phyloP scores from a whole-genome alignment of 2,329 filamentous ascomycete genomes.

The Cucurbitaria berberidis region DNA sequence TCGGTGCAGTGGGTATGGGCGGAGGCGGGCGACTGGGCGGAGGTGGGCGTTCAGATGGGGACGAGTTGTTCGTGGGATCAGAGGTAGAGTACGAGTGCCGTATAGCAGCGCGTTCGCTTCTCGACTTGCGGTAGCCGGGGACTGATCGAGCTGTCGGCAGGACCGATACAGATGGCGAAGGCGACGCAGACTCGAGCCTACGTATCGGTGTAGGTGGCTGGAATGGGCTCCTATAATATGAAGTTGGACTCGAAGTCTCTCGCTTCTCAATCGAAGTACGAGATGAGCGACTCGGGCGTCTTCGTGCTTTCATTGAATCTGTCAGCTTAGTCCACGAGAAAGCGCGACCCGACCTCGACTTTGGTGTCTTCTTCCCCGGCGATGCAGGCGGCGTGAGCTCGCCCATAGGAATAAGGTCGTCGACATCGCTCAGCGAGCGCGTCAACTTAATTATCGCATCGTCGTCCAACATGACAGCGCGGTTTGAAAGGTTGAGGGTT shows the following conservation, averaged over 20 bases:
- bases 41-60: constrained; percentile 10
- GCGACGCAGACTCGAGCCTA: constrained; percentile 1
- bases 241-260: constrained; percentile 35
- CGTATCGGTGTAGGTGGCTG: constrained; percentile 16
- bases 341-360: constrained; percentile 20
- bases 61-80: constrained; percentile 27
- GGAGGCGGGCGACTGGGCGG: constrained; percentile 14
- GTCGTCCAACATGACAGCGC: constrained; percentile 26
- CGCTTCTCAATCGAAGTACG: constrained; percentile 28
- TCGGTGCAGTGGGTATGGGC: constrained; percentile 15
- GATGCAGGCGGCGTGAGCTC: constrained; percentile 20
- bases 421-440: constrained; percentile 31
- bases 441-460: constrained; percentile 30
- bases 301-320: constrained; percentile 29
- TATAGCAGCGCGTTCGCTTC: not conserved
- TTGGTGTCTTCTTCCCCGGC: constrained; percentile 10
- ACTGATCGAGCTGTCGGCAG: constrained; percentile 13
- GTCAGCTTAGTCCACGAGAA: constrained; percentile 41
- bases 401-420: constrained; percentile 22
- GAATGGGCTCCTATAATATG: constrained; percentile 23
- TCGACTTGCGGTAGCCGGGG: constrained; percentile 5
- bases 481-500: constrained; percentile 1
- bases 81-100: constrained; percentile 28
- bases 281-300: constrained; percentile 19
- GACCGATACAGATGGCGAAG: constrained; percentile 6